Evolutionary conservation across 306 rosid species (phyloP), one percentile per base, ranked within the genome.

Genomic region (Luffa acutangula): DNA sequence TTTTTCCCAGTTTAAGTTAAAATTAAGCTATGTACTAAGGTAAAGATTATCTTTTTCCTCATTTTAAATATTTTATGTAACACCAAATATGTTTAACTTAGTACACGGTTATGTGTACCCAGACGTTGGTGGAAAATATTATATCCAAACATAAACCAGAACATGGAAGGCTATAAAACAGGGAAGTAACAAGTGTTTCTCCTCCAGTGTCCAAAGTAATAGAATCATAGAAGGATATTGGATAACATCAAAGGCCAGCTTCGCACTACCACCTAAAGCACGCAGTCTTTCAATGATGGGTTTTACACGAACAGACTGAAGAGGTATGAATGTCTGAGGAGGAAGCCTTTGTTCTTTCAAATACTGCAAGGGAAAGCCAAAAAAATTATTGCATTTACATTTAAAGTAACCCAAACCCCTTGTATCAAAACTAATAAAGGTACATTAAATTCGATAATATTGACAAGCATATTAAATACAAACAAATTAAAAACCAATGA

Each of bases 281-380:
- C 99, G 99, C 87, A 96, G 80, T 85, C 98, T 89, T 87, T 96
- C 99, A 88, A 89, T 85, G 75, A 96, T 83, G 37, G 93, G 98
- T 91, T 96, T 96, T 79, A 96, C 96, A 37, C 99, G 97, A 85
- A 93, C 78, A 67, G 97, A 91, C 84, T 96, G 94, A 82, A 96
- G 92, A 86, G 99, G 99, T 90, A 96, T 96, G 87, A 96, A 96
- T 76, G 99, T 96, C 88, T 91, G 98, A 65, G 99, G 99, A 85
- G 99, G 99, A 85, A 96, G 99, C 91, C 98, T 93, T 79, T 93
- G 99, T 81, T 96, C 99, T 92, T 96, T 96, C 91, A 96, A 93
- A 87, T 96, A 96, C 99, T 96, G 92, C 82, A 86, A 25, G 31
- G 49, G 82, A 64, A 84, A 84, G 69, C 81, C 81, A 77, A 79